Conservation (phyloP, 2,329 filamentous ascomycete species). For the Hortaea werneckii region DNA sequence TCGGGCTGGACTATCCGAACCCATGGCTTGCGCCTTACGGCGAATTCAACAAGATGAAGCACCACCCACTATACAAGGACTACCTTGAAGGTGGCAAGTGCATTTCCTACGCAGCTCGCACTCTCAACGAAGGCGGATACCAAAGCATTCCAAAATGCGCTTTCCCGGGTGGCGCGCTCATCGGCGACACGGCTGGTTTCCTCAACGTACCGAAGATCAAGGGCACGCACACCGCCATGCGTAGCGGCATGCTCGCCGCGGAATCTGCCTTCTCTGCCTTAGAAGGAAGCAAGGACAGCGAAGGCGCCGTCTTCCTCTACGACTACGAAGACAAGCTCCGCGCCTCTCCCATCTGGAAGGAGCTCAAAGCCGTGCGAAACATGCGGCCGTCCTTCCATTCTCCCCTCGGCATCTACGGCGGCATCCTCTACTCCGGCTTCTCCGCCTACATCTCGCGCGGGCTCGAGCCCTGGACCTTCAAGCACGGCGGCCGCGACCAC, state of each 20-base stretch:
- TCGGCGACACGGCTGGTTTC: conserved; percentile 93
- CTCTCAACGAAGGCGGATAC: conserved; percentile 88
- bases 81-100: conserved; percentile 95
- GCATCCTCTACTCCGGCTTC: conserved; percentile 82
- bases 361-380: conserved; percentile 90
- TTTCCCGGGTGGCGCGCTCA: conserved; percentile 89
- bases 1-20: conserved; percentile 90
- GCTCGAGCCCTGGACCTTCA: conserved; percentile 81
- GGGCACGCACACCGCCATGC: conserved; percentile 96
- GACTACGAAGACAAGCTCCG: conserved; percentile 87
- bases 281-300: conserved; percentile 36
- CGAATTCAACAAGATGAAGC: conserved; percentile 98
- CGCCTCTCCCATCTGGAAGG: conserved; percentile 81
- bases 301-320: conserved; percentile 77
- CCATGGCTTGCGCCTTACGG: conserved; percentile 92
- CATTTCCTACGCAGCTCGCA: conserved; percentile 88
- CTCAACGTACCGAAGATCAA: conserved; percentile 98
- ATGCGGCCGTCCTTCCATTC: conserved; percentile 92
- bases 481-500: conserved; percentile 69
- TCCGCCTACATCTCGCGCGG: conserved; percentile 84
- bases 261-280: conserved; percentile 81
- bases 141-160: conserved; percentile 96
- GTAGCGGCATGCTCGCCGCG: conserved; percentile 90
- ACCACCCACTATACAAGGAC: conserved; percentile 79
- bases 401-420: conserved; percentile 78